Evolutionary conservation across 78 protist species (phyloP), one percentile per base, ranked within the genome.

Genomic region (Planoprotostelium fungivorum): DNA sequence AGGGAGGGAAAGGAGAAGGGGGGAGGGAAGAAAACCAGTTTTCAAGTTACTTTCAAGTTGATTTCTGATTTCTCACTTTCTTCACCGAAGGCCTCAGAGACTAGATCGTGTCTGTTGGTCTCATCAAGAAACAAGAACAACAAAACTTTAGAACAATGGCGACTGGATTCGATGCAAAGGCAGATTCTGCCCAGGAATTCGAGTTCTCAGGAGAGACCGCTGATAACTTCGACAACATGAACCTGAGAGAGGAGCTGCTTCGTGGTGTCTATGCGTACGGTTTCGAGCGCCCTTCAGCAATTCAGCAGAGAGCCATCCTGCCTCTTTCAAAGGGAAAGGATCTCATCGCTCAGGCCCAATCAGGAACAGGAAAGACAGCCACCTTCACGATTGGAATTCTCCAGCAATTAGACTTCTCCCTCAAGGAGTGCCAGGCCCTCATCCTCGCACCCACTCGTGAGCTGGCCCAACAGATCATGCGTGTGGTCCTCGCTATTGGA

Each of bases 341-440:
- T 93, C 94, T 97, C 84, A 97, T 99, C 85, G 99, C 99, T 1
- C 99, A 98, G 94, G 99, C 99, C 29, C 99, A 97, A 94, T 96
- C 99, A 31, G 99, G 99, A 10, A 98, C 99, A 16, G 99, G 99
- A 37, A 99, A 99, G 96, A 99, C 99, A 1, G 99, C 99, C 63
- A 95, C 99, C 83, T 98, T 98, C 92, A 85, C 97, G 84, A 94
- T 99, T 88, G 91, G 96, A 85, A 90, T 91, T 38, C 93, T 99
- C 34, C 97, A 97, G 93, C 84, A 63, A 84, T 91, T 97, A 89
- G 97, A 98, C 93, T 10, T 87, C 63, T 0, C 34, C 34, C 1
- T 84, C 39, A 38, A 84, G 84, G 89, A 93, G 89, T 86, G 96
- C 37, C 99, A 98, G 92, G 99, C 97, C 0, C 98, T 99, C 85